Conservation (phyloP, 2,329 filamentous ascomycete species). For the Aschersonia sp. region DNA sequence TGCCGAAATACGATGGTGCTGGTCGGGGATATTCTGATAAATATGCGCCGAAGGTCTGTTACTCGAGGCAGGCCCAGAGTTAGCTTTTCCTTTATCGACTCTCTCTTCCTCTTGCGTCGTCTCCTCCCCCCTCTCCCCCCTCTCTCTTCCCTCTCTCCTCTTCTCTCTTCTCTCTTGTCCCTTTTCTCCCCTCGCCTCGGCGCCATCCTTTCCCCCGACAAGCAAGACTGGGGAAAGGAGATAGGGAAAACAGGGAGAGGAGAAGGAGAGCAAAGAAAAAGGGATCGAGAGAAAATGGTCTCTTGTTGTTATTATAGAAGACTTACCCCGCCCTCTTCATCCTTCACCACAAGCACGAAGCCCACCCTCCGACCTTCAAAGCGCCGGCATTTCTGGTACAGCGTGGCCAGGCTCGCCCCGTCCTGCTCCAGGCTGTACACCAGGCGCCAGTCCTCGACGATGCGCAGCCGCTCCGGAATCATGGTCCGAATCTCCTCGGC, state of each 20-base stretch:
- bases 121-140: too few species aligned
- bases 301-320: too few species aligned
- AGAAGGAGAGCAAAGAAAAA: background rate
- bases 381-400: constrained; percentile 66
- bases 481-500: constrained; percentile 90
- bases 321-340: constrained; percentile 59
- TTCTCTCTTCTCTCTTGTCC: too few species aligned
- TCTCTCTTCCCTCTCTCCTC: too few species aligned
- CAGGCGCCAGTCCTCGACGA: constrained; percentile 75
- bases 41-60: constrained; percentile 77
- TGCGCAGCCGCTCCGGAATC: constrained; percentile 71
- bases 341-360: constrained; percentile 78
- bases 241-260: too few species aligned
- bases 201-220: too few species aligned
- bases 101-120: too few species aligned
- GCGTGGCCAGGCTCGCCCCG: constrained; percentile 70
- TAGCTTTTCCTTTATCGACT: background rate
- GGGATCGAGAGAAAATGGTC: background rate
- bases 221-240: too few species aligned
- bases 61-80: background rate
- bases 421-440: constrained; percentile 86
- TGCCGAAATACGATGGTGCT: constrained; percentile 77
- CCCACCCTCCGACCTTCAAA: constrained; percentile 59
- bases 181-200: too few species aligned
- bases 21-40: constrained; percentile 79